Conservation (phyloP, 768 basidiomycete genomes). For the Tricholomella constricta region DNA sequence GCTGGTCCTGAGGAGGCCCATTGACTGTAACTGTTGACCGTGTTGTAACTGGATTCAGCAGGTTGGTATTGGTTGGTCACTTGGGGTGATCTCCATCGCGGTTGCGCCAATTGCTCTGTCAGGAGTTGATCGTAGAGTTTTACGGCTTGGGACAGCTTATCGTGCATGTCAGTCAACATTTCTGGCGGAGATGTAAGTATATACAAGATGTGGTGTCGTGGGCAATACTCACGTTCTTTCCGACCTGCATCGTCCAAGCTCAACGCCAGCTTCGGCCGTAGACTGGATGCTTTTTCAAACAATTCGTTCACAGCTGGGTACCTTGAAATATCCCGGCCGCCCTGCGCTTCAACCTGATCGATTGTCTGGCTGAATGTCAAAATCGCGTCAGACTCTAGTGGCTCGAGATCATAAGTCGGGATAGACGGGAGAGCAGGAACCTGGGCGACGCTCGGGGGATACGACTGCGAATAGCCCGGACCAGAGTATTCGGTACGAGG, state of each 20-base stretch:
- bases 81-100: conserved; percentile 58
- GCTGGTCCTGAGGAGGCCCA: conserved; percentile 31
- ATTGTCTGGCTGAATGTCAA: conserved; percentile 90
- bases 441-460: conserved; percentile 38
- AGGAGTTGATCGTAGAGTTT: conserved; percentile 88
- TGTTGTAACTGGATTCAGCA: conserved; percentile 25
- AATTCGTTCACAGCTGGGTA: conserved; percentile 86
- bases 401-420: conserved; percentile 79
- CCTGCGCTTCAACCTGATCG: conserved; percentile 78
- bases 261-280: conserved; percentile 81
- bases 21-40: conserved; percentile 32
- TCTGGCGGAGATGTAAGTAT: conserved; percentile 44
- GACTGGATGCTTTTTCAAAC: conserved; percentile 76
- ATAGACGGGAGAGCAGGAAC: conserved; percentile 53
- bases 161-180: conserved; percentile 90
- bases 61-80: conserved; percentile 34
- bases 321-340: conserved; percentile 73
- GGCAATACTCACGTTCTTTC: conserved; percentile 68
- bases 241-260: conserved; percentile 82
- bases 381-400: conserved; percentile 82
- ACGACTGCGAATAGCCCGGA: conserved; percentile 47
- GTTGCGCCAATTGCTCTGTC: conserved; percentile 78
- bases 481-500: conserved; percentile 45
- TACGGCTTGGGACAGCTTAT: conserved; percentile 89
- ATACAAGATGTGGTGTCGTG: background rate